These are phyloP conservation scores for Asterella californica DNA, from an alignment of 225 moss, liverwort and hornwort species.

Conservation along the genomic window DNA sequence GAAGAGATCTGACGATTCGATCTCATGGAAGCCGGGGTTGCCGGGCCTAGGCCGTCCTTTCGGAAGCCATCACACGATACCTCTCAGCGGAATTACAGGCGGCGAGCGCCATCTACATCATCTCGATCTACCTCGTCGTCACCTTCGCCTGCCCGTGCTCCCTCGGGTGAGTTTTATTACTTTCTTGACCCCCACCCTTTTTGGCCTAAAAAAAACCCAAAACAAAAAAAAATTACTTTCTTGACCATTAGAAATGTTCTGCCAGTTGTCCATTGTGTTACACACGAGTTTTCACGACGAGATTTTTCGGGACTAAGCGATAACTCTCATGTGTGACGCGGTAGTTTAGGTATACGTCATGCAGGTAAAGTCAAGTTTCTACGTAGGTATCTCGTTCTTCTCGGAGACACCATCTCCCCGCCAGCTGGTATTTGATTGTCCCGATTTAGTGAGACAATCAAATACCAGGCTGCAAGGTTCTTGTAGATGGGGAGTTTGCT, in stretches of 20 bases:
- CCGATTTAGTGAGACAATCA: background rate
- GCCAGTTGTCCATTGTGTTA: background rate
- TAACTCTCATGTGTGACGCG: background rate
- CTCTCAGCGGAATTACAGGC: constrained; percentile 61
- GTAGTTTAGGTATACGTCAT: background rate
- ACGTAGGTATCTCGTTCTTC: background rate
- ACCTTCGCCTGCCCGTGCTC: constrained; percentile 28
- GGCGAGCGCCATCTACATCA: constrained; percentile 46
- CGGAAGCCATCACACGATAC: constrained; percentile 50
- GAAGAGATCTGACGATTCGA: background rate
- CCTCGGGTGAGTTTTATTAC: constrained; percentile 20
- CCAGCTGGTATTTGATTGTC: background rate
- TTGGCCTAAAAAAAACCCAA: too few species aligned
- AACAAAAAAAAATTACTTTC: too few species aligned
- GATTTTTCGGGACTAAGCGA: background rate
- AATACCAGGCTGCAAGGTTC: too few species aligned
- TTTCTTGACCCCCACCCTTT: too few species aligned
- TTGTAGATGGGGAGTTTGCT: background rate
- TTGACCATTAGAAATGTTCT: background rate
- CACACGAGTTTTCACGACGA: background rate
- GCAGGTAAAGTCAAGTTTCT: background rate
- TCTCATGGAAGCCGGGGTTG: constrained; percentile 38
- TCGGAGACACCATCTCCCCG: background rate
- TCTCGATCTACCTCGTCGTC: constrained; percentile 33
- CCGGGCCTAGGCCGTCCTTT: constrained; percentile 42